Base-by-base conservation (phyloP, 306 rosid genomes). In the Vigna angularis region DNA sequence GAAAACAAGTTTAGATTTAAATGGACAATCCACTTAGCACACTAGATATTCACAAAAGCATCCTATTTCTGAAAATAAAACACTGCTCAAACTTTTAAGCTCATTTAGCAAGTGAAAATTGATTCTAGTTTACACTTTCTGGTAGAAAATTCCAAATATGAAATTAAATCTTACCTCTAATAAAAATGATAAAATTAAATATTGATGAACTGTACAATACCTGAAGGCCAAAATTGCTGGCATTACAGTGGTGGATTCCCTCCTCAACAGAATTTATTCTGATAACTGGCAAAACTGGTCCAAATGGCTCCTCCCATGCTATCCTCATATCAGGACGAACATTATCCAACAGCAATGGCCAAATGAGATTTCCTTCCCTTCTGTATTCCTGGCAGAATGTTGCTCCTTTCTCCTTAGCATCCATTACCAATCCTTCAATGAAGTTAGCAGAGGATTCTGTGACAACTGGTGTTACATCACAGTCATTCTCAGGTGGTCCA, bases 241-340 rank as follows among this genome's bases (percentile, higher is more conserved):
- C 93, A 86, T 93, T 93, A 79, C 97, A 91, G 81, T 93, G 97
- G 79, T 90, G 91, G 85, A 93, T 87, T 59, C 98, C 96, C 89
- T 93, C 98, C 85, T 90, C 97, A n/a, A 87, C 82, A 10, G 97
- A 79, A 74, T 32, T 85, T 55, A 91, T 93, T 81, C 96, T 82
- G 59, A 93, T 86, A 14, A 93, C 90, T 0, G 98, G 97, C 69
- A 93, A 52, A 55, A 93, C 89, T 3, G 97, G 97, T 38, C 98
- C 98, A 69, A 93, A 91, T 48, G 98, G 97, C 67, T 93, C 98
- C 58, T 93, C 98, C 98, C 98, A 87, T 9, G 97, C 93, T 47
- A 93, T 91, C 73, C 98, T 88, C 98, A 93, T 91, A 72, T 93
- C 94, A 3, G 96, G 88, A 55, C 97, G 84, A 69, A 93, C 94